Evolutionary conservation across 1,139 yeast genomes (phyloP).

Genomic region (Cylindricascospora bacillispora): DNA sequence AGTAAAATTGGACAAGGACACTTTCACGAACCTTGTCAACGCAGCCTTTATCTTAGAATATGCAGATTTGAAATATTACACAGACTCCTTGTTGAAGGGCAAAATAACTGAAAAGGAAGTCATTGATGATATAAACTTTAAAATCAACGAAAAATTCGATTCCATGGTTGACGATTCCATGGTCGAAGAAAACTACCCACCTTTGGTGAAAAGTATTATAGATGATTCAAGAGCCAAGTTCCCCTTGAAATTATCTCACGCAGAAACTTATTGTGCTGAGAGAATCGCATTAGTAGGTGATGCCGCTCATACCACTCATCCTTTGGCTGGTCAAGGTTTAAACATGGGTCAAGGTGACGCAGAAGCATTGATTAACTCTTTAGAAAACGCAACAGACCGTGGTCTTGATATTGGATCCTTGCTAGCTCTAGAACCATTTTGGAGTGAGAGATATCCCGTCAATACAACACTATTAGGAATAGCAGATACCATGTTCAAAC

Average conservation of each 20-base stretch:
- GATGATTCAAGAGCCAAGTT: conserved; percentile 69
- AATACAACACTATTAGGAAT: conserved; percentile 77
- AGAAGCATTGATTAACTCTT: conserved; percentile 49
- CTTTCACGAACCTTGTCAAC: conserved; percentile 61
- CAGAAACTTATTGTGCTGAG: conserved; percentile 74
- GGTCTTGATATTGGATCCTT: conserved; percentile 80
- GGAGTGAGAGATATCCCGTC: conserved; percentile 64
- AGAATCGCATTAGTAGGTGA: conserved; percentile 90
- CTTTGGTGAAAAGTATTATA: conserved; percentile 45
- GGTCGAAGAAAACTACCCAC: conserved; percentile 52
- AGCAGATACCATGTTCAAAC: conserved; percentile 83
- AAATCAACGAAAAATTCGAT: conserved; percentile 39
- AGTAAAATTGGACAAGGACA: conserved; percentile 42
- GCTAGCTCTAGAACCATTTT: conserved; percentile 73
- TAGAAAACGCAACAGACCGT: conserved; percentile 57
- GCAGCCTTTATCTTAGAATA: conserved; percentile 75
- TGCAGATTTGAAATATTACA: conserved; percentile 67
- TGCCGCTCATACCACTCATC: conserved; percentile 97
- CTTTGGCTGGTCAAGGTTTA: conserved; percentile 94
- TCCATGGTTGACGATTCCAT: conserved; percentile 29
- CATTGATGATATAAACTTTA: conserved; percentile 59
- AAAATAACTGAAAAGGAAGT: conserved; percentile 33
- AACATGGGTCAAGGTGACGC: conserved; percentile 98
- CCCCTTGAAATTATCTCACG: conserved; percentile 81
- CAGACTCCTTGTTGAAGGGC: conserved; percentile 38